phyloP scores from a whole-genome alignment of 1,284 basidiomycete species.

The Tilletia setariae region DNA sequence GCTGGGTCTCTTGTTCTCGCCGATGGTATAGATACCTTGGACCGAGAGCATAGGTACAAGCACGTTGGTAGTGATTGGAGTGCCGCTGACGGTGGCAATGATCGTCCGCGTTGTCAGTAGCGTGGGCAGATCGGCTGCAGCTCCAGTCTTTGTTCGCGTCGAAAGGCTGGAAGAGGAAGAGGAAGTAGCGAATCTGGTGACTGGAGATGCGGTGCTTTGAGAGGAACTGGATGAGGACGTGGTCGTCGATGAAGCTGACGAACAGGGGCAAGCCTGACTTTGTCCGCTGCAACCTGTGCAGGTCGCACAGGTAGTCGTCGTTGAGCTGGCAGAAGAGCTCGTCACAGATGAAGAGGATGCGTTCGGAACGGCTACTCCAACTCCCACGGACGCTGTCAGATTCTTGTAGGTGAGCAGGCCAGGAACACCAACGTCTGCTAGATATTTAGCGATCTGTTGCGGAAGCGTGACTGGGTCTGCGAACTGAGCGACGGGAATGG shows the following conservation, averaged over 20 bases:
- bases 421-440: background rate
- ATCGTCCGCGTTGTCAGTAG: background rate
- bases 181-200: background rate
- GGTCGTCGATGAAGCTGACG: too few relatives aligned
- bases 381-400: background rate
- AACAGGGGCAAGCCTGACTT: too few relatives aligned
- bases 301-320: too few relatives aligned
- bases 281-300: too few relatives aligned
- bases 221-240: background rate
- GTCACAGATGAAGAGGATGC: background rate
- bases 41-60: slow-evolving; percentile 5
- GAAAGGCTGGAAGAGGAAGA: background rate
- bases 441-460: slow-evolving; percentile 5
- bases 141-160: background rate
- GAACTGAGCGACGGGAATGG: background rate
- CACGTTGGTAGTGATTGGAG: background rate
- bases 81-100: slow-evolving; percentile 7
- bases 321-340: too few relatives aligned
- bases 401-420: slow-evolving; percentile 1
- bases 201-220: background rate
- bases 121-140: slow-evolving; percentile 2
- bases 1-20: background rate
- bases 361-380: background rate
- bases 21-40: slow-evolving; percentile 4
- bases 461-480: background rate